phyloP scores from a whole-genome alignment of 768 basidiomycete genomes.

The Leccinellum rugosiceps region DNA sequence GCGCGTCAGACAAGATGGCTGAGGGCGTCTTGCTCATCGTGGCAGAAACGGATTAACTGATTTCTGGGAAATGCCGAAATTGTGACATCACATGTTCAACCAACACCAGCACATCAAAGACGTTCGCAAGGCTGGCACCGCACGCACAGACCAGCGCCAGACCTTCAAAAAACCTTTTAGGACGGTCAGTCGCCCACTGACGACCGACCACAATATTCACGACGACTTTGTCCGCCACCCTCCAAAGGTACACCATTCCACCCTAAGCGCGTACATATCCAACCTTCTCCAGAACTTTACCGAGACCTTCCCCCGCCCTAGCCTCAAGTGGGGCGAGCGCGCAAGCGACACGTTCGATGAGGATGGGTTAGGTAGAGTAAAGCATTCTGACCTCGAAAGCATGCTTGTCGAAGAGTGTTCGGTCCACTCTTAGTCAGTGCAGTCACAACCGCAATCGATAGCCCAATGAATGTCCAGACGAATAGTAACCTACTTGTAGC shows the following conservation, averaged over 20 bases:
- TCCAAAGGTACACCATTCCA: constrained; percentile 20
- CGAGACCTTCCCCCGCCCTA: constrained; percentile 9
- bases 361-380: constrained; percentile 16
- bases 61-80: constrained; percentile 24
- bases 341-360: constrained; percentile 14
- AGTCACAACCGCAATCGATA: constrained; percentile 11
- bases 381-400: constrained; percentile 17
- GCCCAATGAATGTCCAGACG: constrained; percentile 8
- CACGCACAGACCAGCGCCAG: constrained; percentile 13
- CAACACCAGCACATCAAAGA: neutral
- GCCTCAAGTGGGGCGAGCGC: constrained; percentile 19
- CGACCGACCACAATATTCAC: constrained; percentile 32
- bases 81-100: neutral
- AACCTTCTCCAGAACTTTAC: neutral
- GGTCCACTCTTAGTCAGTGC: constrained; percentile 16
- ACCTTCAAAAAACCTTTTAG: constrained; percentile 30
- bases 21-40: constrained; percentile 35
- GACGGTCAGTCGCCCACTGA: constrained; percentile 23
- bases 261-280: neutral
- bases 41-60: constrained; percentile 8
- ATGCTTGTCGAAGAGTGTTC: constrained; percentile 19
- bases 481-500: constrained; percentile 2
- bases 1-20: constrained; percentile 39
- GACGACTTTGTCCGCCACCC: constrained; percentile 33
- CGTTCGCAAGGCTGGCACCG: constrained; percentile 5